These are phyloP conservation scores for Gymnopus androsaceus DNA, from an alignment of 1,284 basidiomycete species.

Conservation along the genomic window DNA sequence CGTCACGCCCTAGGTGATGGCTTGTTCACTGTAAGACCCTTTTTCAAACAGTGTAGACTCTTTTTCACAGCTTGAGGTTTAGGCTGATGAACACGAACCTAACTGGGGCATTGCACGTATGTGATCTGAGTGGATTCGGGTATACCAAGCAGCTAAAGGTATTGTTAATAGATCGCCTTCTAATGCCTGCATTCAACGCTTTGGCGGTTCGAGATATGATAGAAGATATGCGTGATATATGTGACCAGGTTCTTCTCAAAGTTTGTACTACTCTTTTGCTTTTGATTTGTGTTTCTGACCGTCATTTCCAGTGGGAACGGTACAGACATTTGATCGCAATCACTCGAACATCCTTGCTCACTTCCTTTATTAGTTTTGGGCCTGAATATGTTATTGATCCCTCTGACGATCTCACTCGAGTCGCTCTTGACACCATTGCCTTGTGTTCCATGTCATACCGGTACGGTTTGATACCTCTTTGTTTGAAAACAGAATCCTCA, in stretches of 20 bases:
- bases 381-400: constrained; percentile 43
- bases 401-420: constrained; percentile 48
- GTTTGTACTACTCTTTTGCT: neutral
- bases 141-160: neutral
- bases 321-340: neutral
- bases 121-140: constrained; percentile 17
- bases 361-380: constrained; percentile 41
- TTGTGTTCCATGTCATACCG: constrained; percentile 48
- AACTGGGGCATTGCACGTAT: constrained; percentile 52
- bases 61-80: neutral
- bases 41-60: neutral
- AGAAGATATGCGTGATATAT: constrained; percentile 51
- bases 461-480: constrained; percentile 22
- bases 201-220: constrained; percentile 50
- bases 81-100: constrained; percentile 43
- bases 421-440: constrained; percentile 50
- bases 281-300: neutral
- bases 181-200: constrained; percentile 55
- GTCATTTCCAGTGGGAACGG: constrained; percentile 14
- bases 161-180: constrained; percentile 42
- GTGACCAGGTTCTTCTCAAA: constrained; percentile 48
- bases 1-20: constrained; percentile 48
- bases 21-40: constrained; percentile 41
- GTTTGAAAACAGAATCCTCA: neutral
- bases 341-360: no score